Evolutionary conservation across 495 filamentous ascomycete genomes (phyloP).

Genomic region (Neurospora sp.): DNA sequence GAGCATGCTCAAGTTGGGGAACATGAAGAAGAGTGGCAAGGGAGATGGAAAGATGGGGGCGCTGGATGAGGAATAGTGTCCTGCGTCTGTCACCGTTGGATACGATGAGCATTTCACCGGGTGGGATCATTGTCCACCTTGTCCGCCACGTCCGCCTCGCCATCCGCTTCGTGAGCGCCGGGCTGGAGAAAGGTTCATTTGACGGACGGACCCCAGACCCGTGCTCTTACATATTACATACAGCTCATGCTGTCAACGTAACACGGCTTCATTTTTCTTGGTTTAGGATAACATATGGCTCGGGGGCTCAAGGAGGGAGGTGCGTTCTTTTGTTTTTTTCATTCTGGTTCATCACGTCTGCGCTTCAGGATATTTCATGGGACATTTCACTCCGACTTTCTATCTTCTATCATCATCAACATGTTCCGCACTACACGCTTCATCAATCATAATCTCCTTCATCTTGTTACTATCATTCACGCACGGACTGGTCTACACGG

Average conservation of each 20-base stretch:
- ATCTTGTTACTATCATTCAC: not conserved
- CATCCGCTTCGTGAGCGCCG: not conserved
- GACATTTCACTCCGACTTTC: not conserved
- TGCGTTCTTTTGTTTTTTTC: not conserved
- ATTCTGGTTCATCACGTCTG: not conserved
- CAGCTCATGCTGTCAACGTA: not conserved
- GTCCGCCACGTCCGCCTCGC: not conserved
- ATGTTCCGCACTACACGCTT: not conserved
- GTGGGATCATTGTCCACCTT: not conserved
- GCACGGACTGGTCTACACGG: not conserved
- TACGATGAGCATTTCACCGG: not conserved
- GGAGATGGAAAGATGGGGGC: slow-evolving; percentile 38
- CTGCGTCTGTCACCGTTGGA: not conserved
- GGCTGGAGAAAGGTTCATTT: not conserved
- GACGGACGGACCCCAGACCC: not conserved
- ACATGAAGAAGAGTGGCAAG: slow-evolving; percentile 48
- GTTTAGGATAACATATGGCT: not conserved
- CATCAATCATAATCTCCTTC: not conserved
- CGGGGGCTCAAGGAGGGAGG: not conserved
- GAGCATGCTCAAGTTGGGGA: slow-evolving; percentile 54
- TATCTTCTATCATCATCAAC: not conserved
- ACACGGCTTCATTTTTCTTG: not conserved
- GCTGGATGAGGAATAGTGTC: slow-evolving; percentile 33
- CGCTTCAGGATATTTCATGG: not conserved
- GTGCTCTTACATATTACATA: not conserved